Evolutionary conservation across 2,329 filamentous ascomycete species (phyloP).

Genomic region (Emergomyces orientalis): DNA sequence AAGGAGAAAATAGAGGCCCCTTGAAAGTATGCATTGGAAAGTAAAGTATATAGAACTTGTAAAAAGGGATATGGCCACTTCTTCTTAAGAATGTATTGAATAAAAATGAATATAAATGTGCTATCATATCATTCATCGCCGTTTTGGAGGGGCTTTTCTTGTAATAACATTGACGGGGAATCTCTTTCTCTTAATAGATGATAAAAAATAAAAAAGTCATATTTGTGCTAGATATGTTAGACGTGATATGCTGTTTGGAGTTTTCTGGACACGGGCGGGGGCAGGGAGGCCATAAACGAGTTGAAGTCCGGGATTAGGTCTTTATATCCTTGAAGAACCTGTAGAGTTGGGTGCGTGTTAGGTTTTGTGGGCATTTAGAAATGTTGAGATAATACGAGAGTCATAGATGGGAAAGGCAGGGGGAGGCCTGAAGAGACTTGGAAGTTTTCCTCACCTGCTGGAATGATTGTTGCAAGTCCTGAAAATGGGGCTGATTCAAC

Average conservation of each 20-base stretch:
- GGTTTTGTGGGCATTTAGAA: neutral
- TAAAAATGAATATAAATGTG: constrained; percentile 3
- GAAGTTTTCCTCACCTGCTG: constrained; percentile 52
- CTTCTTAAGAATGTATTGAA: neutral
- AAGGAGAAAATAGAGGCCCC: neutral
- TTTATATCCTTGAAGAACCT: constrained; percentile 41
- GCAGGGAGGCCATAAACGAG: constrained; percentile 37
- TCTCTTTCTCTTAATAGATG: neutral
- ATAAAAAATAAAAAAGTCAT: neutral
- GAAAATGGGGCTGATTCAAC: constrained; percentile 50
- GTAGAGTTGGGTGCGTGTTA: constrained; percentile 9
- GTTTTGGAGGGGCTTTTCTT: neutral
- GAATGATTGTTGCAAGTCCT: constrained; percentile 60
- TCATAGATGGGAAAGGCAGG: neutral
- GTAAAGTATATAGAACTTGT: constrained; percentile 2
- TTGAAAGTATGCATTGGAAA: neutral
- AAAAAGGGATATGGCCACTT: neutral
- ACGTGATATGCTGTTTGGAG: constrained; percentile 36
- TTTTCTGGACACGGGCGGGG: constrained; percentile 32
- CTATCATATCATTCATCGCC: constrained; percentile 4
- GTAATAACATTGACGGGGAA: neutral
- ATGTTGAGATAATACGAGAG: neutral
- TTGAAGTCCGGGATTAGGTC: constrained; percentile 40
- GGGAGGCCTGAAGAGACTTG: neutral
- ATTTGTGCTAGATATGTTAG: constrained; percentile 19